Evolutionary conservation across 2,329 filamentous ascomycete species (phyloP).

Genomic region (Penicillium olsonii): DNA sequence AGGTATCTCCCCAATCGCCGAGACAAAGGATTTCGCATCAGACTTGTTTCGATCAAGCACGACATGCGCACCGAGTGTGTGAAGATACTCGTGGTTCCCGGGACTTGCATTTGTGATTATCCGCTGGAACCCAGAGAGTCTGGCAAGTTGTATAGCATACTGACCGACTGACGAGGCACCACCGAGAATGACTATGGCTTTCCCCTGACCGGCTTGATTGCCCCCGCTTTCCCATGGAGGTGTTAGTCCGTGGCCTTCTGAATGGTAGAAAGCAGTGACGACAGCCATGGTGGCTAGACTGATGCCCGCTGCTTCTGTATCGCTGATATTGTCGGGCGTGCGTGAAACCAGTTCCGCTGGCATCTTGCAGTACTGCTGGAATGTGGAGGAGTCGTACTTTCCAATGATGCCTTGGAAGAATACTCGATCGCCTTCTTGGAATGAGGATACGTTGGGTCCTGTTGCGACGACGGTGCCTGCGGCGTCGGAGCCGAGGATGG

Average conservation of each 20-base stretch:
- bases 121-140: constrained; percentile 35
- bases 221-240: neutral
- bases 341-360: constrained; percentile 34
- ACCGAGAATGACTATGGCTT: constrained; percentile 30
- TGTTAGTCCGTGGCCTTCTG: neutral
- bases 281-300: constrained; percentile 13
- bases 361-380: constrained; percentile 42
- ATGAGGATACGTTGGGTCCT: constrained; percentile 21
- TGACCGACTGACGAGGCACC: constrained; percentile 39
- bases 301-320: constrained; percentile 33
- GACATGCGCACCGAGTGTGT: neutral
- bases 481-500: constrained; percentile 1
- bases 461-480: constrained; percentile 3
- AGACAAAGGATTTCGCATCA: neutral
- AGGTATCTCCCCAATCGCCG: constrained; percentile 26
- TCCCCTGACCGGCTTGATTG: neutral
- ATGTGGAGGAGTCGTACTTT: constrained; percentile 32
- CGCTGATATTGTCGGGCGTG: constrained; percentile 32
- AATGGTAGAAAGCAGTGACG: neutral
- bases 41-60: neutral
- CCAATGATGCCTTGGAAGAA: constrained; percentile 41
- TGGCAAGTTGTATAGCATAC: constrained; percentile 37
- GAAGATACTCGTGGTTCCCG: constrained; percentile 20
- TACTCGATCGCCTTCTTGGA: constrained; percentile 28
- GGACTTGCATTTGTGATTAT: constrained; percentile 36